Evolutionary conservation across 2,329 filamentous ascomycete genomes (phyloP), one percentile per base, ranked within the genome.

Genomic region (Claviceps sp.): DNA sequence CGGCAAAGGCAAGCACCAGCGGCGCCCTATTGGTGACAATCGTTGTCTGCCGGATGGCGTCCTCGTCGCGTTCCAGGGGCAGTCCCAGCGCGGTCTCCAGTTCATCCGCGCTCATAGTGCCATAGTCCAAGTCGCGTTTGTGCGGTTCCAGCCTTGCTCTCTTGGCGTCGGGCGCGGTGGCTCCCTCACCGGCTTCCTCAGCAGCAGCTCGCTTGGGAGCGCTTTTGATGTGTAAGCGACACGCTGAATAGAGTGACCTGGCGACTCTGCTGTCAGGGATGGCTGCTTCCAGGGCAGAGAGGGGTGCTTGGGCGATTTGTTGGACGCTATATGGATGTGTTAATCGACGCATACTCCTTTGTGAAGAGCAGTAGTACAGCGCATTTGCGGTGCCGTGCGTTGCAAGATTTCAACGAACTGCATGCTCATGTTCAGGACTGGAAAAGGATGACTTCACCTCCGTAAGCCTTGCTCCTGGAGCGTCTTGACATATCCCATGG

Each of bases 11-110:
- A 5, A 95, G 74, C 1, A 95, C 81, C 1, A 95, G 69, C 1
- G 89, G 88, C 2, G 89, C 88, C 40, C 89, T 76, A 60, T 95
- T 94, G 0, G 87, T 93, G 55, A 82, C 70, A 1, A 95, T 58
- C 0, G 72, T 69, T 1, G 78, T 78, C 2, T 68, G 65, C 14
- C 72, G 70, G 4, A 95, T 78, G 7, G 74, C 67, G 1, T 78
- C 74, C 58, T 86, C 82, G 46, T 82, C 73, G 29, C 69, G 68
- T 7, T 70, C 69, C 2, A 80, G 64, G 0, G 84, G 82, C 1
- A 89, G 67, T 7, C 68, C 70, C 5, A 88, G 70, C 0, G 81
- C 79, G 6, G 69, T 70, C 62, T 89, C 85, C 1, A 84, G 68
- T 48, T 83, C 77, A 14, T 76, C 73, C 0, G 82, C 75, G 1